These are phyloP conservation scores for Jacaranda mimosifolia DNA, from an alignment of 257 asterid genomes.

Conservation along the genomic window DNA sequence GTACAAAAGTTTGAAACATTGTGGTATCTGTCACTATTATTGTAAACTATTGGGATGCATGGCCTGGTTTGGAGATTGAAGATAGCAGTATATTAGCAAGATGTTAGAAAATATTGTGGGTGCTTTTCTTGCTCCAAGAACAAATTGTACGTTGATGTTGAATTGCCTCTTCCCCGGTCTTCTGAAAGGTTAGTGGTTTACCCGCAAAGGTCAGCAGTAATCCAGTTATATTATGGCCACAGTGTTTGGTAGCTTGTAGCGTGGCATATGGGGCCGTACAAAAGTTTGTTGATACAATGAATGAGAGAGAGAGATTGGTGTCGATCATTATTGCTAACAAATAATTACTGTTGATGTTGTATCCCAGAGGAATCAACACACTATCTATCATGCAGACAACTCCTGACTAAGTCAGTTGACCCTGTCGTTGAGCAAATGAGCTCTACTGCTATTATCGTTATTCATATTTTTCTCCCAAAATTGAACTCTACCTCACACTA, in stretches of 20 bases:
- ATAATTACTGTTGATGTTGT: neutral
- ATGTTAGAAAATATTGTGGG: neutral
- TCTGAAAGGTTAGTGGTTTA: neutral
- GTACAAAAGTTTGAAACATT: neutral
- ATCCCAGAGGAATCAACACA: neutral
- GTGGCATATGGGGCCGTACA: too few species aligned
- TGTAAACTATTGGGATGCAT: too few species aligned
- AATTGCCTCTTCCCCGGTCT: neutral
- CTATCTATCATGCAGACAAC: too few species aligned
- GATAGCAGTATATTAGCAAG: neutral
- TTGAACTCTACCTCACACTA: too few species aligned
- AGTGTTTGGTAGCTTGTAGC: neutral
- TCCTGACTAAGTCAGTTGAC: too few species aligned
- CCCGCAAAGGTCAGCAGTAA: slow-evolving; percentile 7
- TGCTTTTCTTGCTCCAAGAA: neutral
- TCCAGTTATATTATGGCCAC: neutral
- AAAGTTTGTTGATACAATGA: too few species aligned
- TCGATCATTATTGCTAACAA: neutral
- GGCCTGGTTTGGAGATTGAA: neutral
- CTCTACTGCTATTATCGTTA: too few species aligned
- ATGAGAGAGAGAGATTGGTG: neutral
- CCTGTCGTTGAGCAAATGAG: too few species aligned
- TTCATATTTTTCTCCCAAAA: too few species aligned
- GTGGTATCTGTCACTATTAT: neutral
- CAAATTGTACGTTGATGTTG: neutral